These are phyloP conservation scores for Pseudovirgaria hyperparasitica DNA, from an alignment of 2,329 filamentous ascomycete genomes.

Conservation along the genomic window DNA sequence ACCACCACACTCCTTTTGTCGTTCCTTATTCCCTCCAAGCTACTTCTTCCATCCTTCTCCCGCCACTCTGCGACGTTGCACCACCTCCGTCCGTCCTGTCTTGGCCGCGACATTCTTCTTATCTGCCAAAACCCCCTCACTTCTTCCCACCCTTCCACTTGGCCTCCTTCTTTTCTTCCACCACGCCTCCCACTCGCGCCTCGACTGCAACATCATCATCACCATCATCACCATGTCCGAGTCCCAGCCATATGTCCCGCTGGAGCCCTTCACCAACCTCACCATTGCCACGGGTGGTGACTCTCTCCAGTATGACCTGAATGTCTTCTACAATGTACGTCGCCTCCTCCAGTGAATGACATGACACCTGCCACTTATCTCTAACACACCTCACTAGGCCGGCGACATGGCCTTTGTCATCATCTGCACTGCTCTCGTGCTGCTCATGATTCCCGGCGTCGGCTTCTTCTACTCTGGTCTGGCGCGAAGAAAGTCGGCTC, in stretches of 20 bases:
- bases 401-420: constrained; percentile 78
- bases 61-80: too few relatives aligned
- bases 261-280: constrained; percentile 39
- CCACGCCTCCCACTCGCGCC: background rate
- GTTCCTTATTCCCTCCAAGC: too few relatives aligned
- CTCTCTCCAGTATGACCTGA: constrained; percentile 57
- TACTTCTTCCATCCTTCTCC: too few relatives aligned
- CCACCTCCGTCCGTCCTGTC: too few relatives aligned
- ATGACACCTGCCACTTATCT: constrained; percentile 13
- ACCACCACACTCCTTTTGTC: too few relatives aligned
- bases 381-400: constrained; percentile 36
- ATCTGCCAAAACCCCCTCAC: background rate
- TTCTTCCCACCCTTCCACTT: background rate
- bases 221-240: constrained; percentile 16
- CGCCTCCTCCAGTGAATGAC: constrained; percentile 1
- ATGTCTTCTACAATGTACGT: constrained; percentile 69
- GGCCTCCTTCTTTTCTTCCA: constrained; percentile 1
- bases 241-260: constrained; percentile 16
- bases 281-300: constrained; percentile 52
- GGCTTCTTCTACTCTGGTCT: constrained; percentile 93
- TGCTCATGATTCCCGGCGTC: constrained; percentile 88
- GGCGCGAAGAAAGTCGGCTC: constrained; percentile 75
- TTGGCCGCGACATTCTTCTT: too few relatives aligned
- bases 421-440: constrained; percentile 61
- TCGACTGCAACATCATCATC: background rate